Percentiles rank a stretch among this genome's conserved stretches.
These are phyloP conservation scores for Solanum bulbocastanum DNA, from an alignment of 257 asterid species.

Conservation along the genomic window DNA sequence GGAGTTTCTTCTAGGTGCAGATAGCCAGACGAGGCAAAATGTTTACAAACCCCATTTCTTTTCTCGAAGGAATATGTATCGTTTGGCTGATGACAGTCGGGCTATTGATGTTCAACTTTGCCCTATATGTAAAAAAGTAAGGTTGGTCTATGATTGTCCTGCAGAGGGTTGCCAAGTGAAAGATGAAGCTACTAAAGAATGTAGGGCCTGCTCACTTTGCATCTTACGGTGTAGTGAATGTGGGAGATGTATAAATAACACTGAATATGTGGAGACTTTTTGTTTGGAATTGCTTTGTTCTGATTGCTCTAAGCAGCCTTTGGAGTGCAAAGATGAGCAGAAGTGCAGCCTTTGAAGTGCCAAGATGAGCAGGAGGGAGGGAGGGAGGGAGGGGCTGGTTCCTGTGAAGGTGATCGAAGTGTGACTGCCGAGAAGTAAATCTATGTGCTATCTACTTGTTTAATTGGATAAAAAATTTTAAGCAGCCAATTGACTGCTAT, in stretches of 20 bases:
- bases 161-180: constrained; percentile 50
- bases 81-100: constrained; percentile 60
- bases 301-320: constrained; percentile 35
- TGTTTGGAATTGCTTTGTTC: constrained; percentile 58
- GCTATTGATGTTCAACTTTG: constrained; percentile 70
- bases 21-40: constrained; percentile 8
- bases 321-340: constrained; percentile 10
- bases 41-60: constrained; percentile 45
- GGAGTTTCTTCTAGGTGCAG: constrained; percentile 33
- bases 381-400: constrained; percentile 1
- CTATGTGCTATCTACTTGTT: neutral
- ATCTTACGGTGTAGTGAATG: constrained; percentile 65
- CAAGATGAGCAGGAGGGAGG: constrained; percentile 13
- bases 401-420: neutral
- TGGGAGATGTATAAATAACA: constrained; percentile 60
- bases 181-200: constrained; percentile 23
- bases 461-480: neutral
- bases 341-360: constrained; percentile 12
- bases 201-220: constrained; percentile 72
- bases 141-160: constrained; percentile 87
- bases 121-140: constrained; percentile 55
- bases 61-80: constrained; percentile 39
- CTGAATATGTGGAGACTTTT: constrained; percentile 65
- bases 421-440: neutral
- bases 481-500: neutral